These are phyloP conservation scores for Tremella yokohamensis DNA, from an alignment of 768 basidiomycete genomes.

Conservation along the genomic window DNA sequence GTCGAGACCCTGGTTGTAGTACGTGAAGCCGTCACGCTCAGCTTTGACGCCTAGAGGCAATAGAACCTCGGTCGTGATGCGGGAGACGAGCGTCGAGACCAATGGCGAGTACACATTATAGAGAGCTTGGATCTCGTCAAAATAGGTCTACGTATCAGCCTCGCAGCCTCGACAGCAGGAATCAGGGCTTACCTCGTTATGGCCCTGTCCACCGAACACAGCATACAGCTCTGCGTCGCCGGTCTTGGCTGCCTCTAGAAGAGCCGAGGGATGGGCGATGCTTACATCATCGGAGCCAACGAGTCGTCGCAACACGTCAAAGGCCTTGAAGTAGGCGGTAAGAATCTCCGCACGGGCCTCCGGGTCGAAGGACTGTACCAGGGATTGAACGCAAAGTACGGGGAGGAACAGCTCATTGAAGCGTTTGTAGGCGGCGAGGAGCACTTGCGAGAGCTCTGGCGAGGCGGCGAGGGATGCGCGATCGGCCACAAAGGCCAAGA, in stretches of 20 bases:
- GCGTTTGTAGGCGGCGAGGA: conserved; percentile 69
- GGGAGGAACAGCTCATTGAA: conserved; percentile 74
- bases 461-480: conserved; percentile 59
- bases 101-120: conserved; percentile 90
- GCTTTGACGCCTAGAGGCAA: conserved; percentile 65
- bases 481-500: conserved; percentile 71
- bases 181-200: conserved; percentile 63
- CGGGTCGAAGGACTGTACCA: conserved; percentile 69
- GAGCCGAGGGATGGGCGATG: conserved; percentile 48
- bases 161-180: not conserved
- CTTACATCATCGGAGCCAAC: conserved; percentile 56
- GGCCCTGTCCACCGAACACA: conserved; percentile 95
- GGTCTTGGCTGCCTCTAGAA: conserved; percentile 53
- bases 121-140: conserved; percentile 85
- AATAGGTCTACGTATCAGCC: conserved; percentile 63
- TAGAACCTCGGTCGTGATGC: conserved; percentile 66
- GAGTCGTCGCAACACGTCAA: conserved; percentile 63
- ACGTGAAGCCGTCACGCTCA: conserved; percentile 56
- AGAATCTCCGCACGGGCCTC: conserved; percentile 75
- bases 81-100: conserved; percentile 66
- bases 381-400: conserved; percentile 72
- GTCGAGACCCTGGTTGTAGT: conserved; percentile 76
- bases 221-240: conserved; percentile 64
- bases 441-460: conserved; percentile 55
- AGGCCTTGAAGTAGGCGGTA: conserved; percentile 71